A percentile compares a stretch with the other conserved stretches of the same genome.
phyloP scores from a whole-genome alignment of 2,329 filamentous ascomycete genomes.

The Fusarium tanahbumbuense region DNA sequence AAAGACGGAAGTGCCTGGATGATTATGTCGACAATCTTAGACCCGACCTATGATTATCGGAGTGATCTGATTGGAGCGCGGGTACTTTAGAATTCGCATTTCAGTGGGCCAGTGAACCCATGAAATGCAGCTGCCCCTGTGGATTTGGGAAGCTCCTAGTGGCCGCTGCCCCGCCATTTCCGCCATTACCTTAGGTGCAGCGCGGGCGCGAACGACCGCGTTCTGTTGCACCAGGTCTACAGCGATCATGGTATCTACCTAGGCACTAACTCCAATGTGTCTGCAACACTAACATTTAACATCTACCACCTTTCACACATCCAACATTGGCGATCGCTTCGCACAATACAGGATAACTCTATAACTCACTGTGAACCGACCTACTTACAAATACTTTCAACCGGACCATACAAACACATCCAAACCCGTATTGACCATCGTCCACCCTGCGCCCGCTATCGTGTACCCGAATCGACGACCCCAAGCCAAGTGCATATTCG shows the following conservation, averaged over 20 bases:
- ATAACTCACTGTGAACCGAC: neutral
- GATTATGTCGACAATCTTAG: neutral
- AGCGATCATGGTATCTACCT: neutral
- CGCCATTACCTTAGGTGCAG: neutral
- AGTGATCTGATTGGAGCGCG: conserved; percentile 20
- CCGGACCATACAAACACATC: neutral
- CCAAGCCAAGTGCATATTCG: conserved; percentile 2
- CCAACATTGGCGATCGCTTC: neutral
- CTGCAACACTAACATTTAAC: neutral
- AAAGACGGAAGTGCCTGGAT: neutral
- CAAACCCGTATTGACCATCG: neutral
- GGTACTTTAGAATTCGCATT: conserved; percentile 35
- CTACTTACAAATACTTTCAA: neutral
- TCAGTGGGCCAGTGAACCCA: neutral
- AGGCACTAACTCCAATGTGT: neutral
- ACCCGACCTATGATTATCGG: conserved; percentile 16
- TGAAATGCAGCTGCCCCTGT: conserved; percentile 5
- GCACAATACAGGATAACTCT: neutral
- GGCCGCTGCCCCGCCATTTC: conserved; percentile 29
- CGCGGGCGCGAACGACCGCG: conserved; percentile 26
- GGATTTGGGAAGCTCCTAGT: conserved; percentile 14
- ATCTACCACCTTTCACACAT: neutral
- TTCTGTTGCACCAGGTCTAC: conserved; percentile 1
- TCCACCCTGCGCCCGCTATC: neutral
- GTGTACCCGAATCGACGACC: neutral